Evolutionary conservation across 345 rosid genomes (phyloP), one percentile per base, ranked within the genome.

Genomic region (Sonneratia alba): DNA sequence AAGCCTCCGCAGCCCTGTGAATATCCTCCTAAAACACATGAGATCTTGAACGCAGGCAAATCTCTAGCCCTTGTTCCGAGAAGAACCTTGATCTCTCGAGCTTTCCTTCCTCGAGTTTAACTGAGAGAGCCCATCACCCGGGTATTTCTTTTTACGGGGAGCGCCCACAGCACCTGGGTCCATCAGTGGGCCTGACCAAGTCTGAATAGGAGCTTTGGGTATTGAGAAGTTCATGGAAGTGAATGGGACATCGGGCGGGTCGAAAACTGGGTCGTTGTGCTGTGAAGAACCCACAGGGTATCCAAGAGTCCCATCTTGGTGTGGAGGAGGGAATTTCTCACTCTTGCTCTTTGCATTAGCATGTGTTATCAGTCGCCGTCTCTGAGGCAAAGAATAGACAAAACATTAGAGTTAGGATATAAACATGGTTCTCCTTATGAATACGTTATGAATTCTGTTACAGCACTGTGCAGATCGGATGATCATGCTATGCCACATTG

Each of bases 281-380:
- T 87, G 95, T n/a, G 92, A 86, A 63, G 91, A 80, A 13, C 95
- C 98, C 69, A 94, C 74, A 40, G 93, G 87, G 79, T 86, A 78
- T 36, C 97, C 97, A 70, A 94, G 85, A 18, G 92, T 70, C 73
- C 96, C 98, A n/a, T 91, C 97, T 76, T 94, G 93, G 81, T 89
- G 98, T 0, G 96, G 98, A 6, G 98, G 97, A 2, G 98, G 98
- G 77, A 94, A 94, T 78, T 94, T 94, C 75, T 94, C 98, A 19
- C 98, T 91, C 85, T 91, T 89, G 87, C 96, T 94, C 88, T 91
- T 91, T 32, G 97, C 96, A 72, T 88, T 94, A 71, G 93, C 91
- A 77, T 91, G 91, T 51, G 91, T 87, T 73, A 94, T 88, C n/a
- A 89, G 74, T 24, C 98, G 95, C 73, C 93, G 80, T 69, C 89